Conservation (phyloP, 2,329 filamentous ascomycete species). For the Diaporthe ilicicola region DNA sequence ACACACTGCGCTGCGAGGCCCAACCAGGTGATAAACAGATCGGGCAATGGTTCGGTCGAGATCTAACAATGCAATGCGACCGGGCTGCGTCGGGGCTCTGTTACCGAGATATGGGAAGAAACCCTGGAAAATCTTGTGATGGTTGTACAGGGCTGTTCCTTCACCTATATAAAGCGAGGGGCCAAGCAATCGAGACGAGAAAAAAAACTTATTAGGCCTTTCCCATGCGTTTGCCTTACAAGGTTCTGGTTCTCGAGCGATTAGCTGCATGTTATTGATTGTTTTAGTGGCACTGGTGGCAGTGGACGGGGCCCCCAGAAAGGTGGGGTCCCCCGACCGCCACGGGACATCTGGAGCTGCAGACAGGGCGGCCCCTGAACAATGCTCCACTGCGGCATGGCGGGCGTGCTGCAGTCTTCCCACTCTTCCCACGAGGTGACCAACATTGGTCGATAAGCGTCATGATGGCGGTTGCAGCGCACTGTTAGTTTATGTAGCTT, state of each 20-base stretch:
- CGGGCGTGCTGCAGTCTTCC: constrained; percentile 16
- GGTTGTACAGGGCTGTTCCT: background rate
- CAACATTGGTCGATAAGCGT: constrained; percentile 23
- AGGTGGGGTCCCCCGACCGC: constrained; percentile 24
- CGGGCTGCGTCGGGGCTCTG: constrained; percentile 1
- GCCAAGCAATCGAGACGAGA: background rate
- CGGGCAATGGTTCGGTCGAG: background rate
- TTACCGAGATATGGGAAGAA: constrained; percentile 1
- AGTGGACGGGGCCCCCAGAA: background rate
- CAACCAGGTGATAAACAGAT: background rate
- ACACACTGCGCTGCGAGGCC: constrained; percentile 6
- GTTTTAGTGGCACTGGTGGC: constrained; percentile 17
- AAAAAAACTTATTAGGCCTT: constrained; percentile 8
- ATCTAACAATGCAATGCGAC: constrained; percentile 3
- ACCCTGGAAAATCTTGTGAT: background rate
- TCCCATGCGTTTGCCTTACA: constrained; percentile 13
- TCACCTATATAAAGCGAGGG: constrained; percentile 21
- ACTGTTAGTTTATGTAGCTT: background rate
- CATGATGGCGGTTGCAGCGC: constrained; percentile 3
- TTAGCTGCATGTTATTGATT: constrained; percentile 27
- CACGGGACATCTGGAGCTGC: constrained; percentile 18
- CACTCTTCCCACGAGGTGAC: constrained; percentile 21
- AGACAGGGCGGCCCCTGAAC: constrained; percentile 21
- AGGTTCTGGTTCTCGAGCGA: constrained; percentile 23
- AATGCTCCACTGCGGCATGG: constrained; percentile 19